These are phyloP conservation scores for Handroanthus guayacan DNA, from an alignment of 257 asterid genomes.

Conservation along the genomic window DNA sequence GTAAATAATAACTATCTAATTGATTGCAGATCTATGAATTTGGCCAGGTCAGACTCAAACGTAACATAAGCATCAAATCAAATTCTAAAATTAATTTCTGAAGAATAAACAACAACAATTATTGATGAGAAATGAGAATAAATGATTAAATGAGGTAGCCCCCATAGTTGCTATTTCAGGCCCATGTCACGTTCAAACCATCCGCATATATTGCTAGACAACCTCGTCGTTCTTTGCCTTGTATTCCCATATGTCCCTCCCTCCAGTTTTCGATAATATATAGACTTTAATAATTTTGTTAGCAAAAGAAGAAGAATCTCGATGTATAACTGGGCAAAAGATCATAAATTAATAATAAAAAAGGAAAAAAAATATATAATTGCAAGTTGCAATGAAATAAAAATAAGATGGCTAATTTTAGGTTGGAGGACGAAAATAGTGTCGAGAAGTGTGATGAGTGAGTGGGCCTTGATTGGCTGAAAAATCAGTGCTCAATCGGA, in stretches of 20 bases:
- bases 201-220: not conserved
- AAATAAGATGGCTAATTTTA: not conserved
- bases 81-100: not conserved
- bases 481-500: not conserved
- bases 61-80: not conserved
- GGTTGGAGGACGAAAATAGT: not conserved
- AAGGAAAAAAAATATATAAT: not conserved
- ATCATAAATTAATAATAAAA: not conserved
- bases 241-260: not conserved
- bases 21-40: not conserved
- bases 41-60: too few relatives aligned
- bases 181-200: not conserved
- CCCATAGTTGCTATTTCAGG: not conserved
- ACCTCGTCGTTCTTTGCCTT: not conserved
- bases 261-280: not conserved
- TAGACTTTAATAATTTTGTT: not conserved
- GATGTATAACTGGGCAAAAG: not conserved
- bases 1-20: too few relatives aligned
- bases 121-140: constrained; percentile 2
- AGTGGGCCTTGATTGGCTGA: constrained; percentile 11
- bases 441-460: not conserved
- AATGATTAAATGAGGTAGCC: not conserved
- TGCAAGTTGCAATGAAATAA: not conserved
- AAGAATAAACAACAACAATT: not conserved
- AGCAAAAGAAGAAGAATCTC: not conserved